Conservation (phyloP, 306 rosid genomes). For the Fagus crenata region DNA sequence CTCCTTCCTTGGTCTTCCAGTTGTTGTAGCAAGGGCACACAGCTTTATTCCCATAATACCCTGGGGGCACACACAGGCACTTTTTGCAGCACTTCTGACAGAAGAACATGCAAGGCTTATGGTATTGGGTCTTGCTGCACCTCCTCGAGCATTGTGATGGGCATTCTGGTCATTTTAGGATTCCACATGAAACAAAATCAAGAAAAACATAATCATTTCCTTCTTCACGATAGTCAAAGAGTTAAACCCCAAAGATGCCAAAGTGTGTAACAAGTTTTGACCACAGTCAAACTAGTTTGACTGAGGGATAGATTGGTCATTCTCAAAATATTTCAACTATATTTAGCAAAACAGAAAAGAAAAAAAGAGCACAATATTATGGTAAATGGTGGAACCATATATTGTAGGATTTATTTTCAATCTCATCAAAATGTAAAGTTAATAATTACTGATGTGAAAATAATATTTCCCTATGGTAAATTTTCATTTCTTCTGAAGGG, state of each 20-base stretch:
- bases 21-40: slow-evolving; percentile 93
- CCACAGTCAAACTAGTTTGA: slow-evolving; percentile 9
- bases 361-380: no score
- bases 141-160: slow-evolving; percentile 68
- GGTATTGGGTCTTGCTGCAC: slow-evolving; percentile 73
- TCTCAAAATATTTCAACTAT: background rate
- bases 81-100: slow-evolving; percentile 83
- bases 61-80: slow-evolving; percentile 89
- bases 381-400: no score
- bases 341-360: no score
- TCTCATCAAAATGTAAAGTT: no score
- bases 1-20: slow-evolving; percentile 92
- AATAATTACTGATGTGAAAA: background rate
- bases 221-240: slow-evolving; percentile 11
- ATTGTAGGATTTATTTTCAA: no score
- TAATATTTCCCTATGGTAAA: background rate
- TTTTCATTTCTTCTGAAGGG: background rate
- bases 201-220: background rate
- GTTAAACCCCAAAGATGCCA: background rate
- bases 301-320: background rate
- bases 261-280: slow-evolving; percentile 21
- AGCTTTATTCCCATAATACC: slow-evolving; percentile 82
- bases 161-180: slow-evolving; percentile 63
- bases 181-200: background rate
- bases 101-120: slow-evolving; percentile 85